Evolutionary conservation across 2,329 filamentous ascomycete species (phyloP), one percentile per base, ranked within the genome.

Genomic region (Clarireedia sp.): DNA sequence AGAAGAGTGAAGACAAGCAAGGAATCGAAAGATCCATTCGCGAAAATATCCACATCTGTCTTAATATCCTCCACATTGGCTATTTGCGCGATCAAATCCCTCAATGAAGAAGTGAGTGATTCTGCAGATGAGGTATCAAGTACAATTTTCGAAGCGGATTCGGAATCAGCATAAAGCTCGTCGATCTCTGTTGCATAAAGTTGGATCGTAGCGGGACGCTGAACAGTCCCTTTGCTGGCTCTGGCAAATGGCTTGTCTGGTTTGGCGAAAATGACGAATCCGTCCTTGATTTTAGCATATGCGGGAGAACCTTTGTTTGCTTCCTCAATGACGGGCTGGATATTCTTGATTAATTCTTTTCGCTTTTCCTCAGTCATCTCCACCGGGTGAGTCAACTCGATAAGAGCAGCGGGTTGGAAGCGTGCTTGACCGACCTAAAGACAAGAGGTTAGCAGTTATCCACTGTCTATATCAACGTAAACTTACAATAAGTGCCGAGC

Each of bases 381-480:
- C 2, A 24, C 37, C 10, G 37, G 12, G 5, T 44, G 3, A 6
- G 5, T 8, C 14, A 50, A 36, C 26, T 55, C 52, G 12, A 55
- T 44, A 12, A 55, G 47, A 17, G 68, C 65, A 5, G 43, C 53
- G 37, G 48, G 48, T 14, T 48, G 45, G 21, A 54, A 48, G 36
- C 41, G 52, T 36, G 46, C 51, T 48, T 57, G 70, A 57, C 0
- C 73, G 29, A 33, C 29, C 29, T 33, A 33, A 3, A 33, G 9
- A 33, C 10, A 33, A 33, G 9, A 33, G 3, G 9, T 33, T 33
- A 33, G 29, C 9, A 33, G 29, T 14, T 10, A 5, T 33, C 29
- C 9, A 33, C 9, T 33, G 72, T 26, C 74, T 73, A 46, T n/a
- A 29, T 4, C 12, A 3, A 19, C 4, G 2, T 47, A 12, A 24